Percentiles rank a stretch among this genome's conserved stretches.
Evolutionary conservation across 441 rosid genomes (phyloP).

Genomic region (Pelargonium australe): DNA sequence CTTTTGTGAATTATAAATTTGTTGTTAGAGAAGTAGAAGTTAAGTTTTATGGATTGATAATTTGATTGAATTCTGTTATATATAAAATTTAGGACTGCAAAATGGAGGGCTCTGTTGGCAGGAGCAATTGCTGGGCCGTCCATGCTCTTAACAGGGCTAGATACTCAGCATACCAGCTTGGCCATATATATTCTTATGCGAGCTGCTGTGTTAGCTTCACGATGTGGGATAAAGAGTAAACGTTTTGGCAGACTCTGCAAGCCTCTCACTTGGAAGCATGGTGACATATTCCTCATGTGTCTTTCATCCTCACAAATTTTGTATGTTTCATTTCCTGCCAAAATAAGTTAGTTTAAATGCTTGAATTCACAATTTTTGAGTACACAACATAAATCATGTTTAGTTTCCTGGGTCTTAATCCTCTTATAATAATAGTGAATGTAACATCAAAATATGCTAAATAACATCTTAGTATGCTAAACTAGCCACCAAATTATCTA

Average conservation of each 20-base stretch:
- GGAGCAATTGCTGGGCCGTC: constrained; percentile 90
- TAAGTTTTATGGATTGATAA: too few species aligned
- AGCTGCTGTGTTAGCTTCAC: constrained; percentile 87
- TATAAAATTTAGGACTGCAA: constrained; percentile 50
- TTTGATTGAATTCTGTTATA: background rate
- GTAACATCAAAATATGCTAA: too few species aligned
- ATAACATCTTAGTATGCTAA: too few species aligned
- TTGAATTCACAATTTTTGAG: too few species aligned
- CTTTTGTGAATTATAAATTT: background rate
- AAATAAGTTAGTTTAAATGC: too few species aligned
- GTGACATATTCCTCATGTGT: constrained; percentile 91
- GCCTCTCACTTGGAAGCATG: constrained; percentile 97
- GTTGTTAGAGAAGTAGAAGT: background rate
- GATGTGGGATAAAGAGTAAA: constrained; percentile 86
- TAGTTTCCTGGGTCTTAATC: background rate
- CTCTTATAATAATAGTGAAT: too few species aligned
- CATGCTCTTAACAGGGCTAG: constrained; percentile 80
- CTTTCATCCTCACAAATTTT: constrained; percentile 85
- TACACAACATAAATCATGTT: background rate
- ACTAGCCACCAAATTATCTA: too few species aligned
- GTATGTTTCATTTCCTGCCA: constrained; percentile 30
- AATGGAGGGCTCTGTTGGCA: constrained; percentile 79
- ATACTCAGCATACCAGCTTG: constrained; percentile 71
- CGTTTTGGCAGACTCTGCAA: constrained; percentile 65
- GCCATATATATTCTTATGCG: constrained; percentile 86